These are phyloP conservation scores for Leccinum rimulosum DNA, from an alignment of 768 basidiomycete genomes.

Conservation along the genomic window DNA sequence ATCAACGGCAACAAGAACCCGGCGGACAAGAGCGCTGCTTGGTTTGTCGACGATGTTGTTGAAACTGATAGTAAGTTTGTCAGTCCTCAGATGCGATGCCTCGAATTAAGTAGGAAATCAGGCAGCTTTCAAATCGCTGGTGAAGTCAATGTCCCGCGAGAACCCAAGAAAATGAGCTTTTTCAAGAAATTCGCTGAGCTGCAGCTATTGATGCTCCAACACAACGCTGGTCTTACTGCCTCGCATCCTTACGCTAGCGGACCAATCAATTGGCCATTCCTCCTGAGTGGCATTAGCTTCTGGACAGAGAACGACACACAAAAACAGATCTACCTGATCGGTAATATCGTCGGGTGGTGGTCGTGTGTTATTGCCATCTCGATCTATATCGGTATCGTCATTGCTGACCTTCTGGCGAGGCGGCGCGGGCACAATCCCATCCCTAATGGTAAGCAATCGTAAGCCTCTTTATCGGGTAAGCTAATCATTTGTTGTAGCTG, in stretches of 20 bases:
- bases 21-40: slow-evolving; percentile 75
- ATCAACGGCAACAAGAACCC: slow-evolving; percentile 96
- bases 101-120: slow-evolving; percentile 37
- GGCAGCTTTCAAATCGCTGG: slow-evolving; percentile 52
- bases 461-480: background rate
- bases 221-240: slow-evolving; percentile 98
- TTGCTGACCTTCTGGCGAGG: slow-evolving; percentile 86
- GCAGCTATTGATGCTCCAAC: slow-evolving; percentile 94
- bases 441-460: slow-evolving; percentile 67
- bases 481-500: slow-evolving; percentile 48
- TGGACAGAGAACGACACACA: slow-evolving; percentile 87
- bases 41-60: slow-evolving; percentile 87
- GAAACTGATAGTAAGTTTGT: slow-evolving; percentile 60
- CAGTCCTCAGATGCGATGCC: background rate
- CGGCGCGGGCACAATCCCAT: slow-evolving; percentile 83
- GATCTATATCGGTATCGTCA: slow-evolving; percentile 86
- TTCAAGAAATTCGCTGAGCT: slow-evolving; percentile 94
- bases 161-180: slow-evolving; percentile 83
- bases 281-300: slow-evolving; percentile 94
- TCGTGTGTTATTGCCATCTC: slow-evolving; percentile 81
- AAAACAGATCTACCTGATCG: slow-evolving; percentile 95
- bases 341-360: slow-evolving; percentile 96
- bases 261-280: slow-evolving; percentile 99
- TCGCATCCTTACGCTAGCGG: slow-evolving; percentile 94
- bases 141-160: slow-evolving; percentile 50